These are phyloP conservation scores for Rhodomyrtus psidioides DNA, from an alignment of 441 rosid genomes.

Conservation along the genomic window DNA sequence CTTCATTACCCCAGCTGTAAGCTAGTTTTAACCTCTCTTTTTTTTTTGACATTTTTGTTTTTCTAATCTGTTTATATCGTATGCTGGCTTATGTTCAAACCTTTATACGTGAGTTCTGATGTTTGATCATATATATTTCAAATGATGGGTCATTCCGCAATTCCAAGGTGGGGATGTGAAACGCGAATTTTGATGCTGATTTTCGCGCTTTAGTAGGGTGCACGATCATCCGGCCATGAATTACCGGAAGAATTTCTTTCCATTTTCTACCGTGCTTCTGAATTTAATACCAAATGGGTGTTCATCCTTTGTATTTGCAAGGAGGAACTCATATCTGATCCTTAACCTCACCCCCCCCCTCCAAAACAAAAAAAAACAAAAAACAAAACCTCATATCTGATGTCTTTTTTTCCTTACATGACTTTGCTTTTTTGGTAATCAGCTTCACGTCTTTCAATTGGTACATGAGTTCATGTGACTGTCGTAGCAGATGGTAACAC, in stretches of 20 bases:
- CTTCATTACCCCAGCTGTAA: constrained; percentile 15
- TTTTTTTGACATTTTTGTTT: neutral
- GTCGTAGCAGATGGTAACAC: neutral
- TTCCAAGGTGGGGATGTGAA: neutral
- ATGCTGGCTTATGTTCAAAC: neutral
- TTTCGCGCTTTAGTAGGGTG: neutral
- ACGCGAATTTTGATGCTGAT: neutral
- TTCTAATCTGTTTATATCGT: neutral
- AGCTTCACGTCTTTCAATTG: neutral
- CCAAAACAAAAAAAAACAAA: no score
- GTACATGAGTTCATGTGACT: neutral
- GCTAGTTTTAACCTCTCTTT: neutral
- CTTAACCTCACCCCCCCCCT: no score
- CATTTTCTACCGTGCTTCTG: neutral
- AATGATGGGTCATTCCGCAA: neutral
- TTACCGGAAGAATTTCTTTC: neutral
- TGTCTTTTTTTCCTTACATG: neutral
- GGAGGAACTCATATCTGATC: neutral
- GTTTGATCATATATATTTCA: neutral
- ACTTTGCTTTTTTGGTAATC: neutral
- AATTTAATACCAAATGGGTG: neutral
- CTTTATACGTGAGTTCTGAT: neutral
- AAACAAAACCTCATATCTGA: neutral
- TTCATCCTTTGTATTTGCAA: neutral
- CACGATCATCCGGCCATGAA: neutral